Evolutionary conservation across 306 rosid genomes (phyloP).

Genomic region (Abrus pulchellus): DNA sequence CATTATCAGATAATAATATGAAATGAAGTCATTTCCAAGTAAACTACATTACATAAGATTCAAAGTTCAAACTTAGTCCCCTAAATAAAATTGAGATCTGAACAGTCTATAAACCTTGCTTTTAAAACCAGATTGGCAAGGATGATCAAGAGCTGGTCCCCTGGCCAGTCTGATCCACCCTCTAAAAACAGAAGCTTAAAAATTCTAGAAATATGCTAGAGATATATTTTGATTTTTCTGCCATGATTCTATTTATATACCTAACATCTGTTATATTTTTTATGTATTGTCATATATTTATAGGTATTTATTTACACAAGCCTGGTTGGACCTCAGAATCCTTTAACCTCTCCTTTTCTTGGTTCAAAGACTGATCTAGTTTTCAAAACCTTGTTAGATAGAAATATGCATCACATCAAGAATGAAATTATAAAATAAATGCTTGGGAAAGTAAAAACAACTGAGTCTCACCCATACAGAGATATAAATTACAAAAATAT

Average conservation of each 20-base stretch:
- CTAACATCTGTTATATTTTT: conserved; percentile 18
- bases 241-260: conserved; percentile 20
- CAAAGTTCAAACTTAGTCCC: conserved; percentile 35
- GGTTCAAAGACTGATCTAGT: conserved; percentile 18
- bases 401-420: conserved; percentile 18
- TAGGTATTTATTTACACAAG: neutral
- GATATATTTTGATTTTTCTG: conserved; percentile 32
- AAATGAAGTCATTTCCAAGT: conserved; percentile 29
- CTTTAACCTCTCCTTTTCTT: conserved; percentile 24
- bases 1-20: conserved; percentile 11
- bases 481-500: conserved; percentile 21
- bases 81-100: conserved; percentile 10
- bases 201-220: conserved; percentile 15
- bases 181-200: conserved; percentile 36
- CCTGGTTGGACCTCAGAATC: conserved; percentile 6
- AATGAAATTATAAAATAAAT: conserved; percentile 37
- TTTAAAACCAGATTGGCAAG: neutral
- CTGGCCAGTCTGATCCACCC: conserved; percentile 2
- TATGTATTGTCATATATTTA: neutral
- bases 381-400: conserved; percentile 11
- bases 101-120: conserved; percentile 7
- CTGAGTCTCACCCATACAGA: conserved; percentile 22
- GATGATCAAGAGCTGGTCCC: conserved; percentile 4
- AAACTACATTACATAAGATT: conserved; percentile 11
- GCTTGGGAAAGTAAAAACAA: conserved; percentile 31